phyloP scores from a whole-genome alignment of 371 early-diverging fungal genomes.

The Sporodiniella umbellata region DNA sequence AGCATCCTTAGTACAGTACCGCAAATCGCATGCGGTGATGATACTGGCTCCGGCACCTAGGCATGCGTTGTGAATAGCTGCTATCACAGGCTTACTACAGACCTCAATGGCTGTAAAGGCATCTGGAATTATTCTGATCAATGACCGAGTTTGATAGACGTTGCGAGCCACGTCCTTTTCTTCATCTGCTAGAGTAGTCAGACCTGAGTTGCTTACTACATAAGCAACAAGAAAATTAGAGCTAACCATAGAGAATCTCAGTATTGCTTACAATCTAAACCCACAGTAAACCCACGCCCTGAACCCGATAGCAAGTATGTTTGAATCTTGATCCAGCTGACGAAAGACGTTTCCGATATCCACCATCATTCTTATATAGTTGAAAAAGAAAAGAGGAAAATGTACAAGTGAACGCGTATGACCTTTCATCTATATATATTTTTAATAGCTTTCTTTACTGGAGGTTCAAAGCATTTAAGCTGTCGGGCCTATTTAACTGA shows the following conservation, averaged over 20 bases:
- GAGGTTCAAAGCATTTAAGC: conserved; percentile 77
- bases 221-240: neutral
- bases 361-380: conserved; percentile 23
- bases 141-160: conserved; percentile 42
- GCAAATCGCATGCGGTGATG: conserved; percentile 90
- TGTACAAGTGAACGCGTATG: no score
- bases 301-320: conserved; percentile 74
- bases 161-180: conserved; percentile 48
- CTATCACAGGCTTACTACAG: conserved; percentile 88
- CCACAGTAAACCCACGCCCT: conserved; percentile 83
- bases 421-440: no score
- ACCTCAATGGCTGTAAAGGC: conserved; percentile 74
- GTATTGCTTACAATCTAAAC: conserved; percentile 74
- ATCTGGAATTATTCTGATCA: conserved; percentile 60
- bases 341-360: conserved; percentile 48
- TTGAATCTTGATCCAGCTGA: conserved; percentile 52
- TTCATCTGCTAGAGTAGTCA: conserved; percentile 8
- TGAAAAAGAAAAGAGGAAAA: neutral
- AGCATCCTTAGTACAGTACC: conserved; percentile 78
- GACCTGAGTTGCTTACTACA: conserved; percentile 19
- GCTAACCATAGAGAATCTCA: neutral
- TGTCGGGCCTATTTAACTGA: conserved; percentile 76
- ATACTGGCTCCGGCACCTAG: conserved; percentile 91
- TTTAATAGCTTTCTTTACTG: no score
- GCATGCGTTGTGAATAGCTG: conserved; percentile 84